A percentile compares a stretch with the other conserved stretches of the same genome.
Conservation (phyloP, 192 early-diverging fungal genomes). For the Coemansia sp. region DNA sequence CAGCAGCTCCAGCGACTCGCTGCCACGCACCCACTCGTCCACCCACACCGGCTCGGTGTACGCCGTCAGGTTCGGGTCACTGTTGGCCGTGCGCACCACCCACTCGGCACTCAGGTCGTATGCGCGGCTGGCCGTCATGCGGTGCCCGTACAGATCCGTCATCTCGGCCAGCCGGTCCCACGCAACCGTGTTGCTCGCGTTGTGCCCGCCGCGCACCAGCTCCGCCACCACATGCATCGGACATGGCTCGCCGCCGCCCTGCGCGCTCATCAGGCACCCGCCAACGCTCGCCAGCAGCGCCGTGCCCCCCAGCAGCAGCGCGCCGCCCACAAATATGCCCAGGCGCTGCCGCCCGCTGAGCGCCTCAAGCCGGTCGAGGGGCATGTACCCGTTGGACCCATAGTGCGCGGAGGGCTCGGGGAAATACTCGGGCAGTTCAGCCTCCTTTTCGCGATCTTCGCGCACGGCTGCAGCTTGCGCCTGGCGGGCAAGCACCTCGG, state of each 20-base stretch:
- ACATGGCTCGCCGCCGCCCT: constrained; percentile 1
- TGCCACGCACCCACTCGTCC: constrained; percentile 52
- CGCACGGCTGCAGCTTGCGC: background rate
- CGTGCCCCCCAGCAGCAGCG: background rate
- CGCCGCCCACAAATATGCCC: background rate
- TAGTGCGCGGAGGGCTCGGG: constrained; percentile 1
- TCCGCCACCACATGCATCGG: constrained; percentile 23
- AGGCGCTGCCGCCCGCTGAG: background rate
- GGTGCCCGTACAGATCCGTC: constrained; percentile 59
- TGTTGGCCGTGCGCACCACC: constrained; percentile 50
- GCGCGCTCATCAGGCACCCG: background rate
- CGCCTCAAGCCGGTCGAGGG: constrained; percentile 1
- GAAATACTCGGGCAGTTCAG: background rate
- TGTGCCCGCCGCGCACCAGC: constrained; percentile 25
- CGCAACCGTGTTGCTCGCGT: constrained; percentile 43
- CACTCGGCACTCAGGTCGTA: constrained; percentile 55
- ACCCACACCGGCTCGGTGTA: constrained; percentile 57
- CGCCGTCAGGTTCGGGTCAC: constrained; percentile 42
- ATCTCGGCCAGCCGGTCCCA: constrained; percentile 63
- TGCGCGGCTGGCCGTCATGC: constrained; percentile 52
- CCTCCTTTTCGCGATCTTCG: background rate
- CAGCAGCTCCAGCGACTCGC: constrained; percentile 55
- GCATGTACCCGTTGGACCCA: constrained; percentile 16
- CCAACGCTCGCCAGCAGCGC: background rate
- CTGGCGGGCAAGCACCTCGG: constrained; percentile 13